Base-by-base conservation (phyloP, 2,329 filamentous ascomycete species). In the Ascocoryne sarcoides region DNA sequence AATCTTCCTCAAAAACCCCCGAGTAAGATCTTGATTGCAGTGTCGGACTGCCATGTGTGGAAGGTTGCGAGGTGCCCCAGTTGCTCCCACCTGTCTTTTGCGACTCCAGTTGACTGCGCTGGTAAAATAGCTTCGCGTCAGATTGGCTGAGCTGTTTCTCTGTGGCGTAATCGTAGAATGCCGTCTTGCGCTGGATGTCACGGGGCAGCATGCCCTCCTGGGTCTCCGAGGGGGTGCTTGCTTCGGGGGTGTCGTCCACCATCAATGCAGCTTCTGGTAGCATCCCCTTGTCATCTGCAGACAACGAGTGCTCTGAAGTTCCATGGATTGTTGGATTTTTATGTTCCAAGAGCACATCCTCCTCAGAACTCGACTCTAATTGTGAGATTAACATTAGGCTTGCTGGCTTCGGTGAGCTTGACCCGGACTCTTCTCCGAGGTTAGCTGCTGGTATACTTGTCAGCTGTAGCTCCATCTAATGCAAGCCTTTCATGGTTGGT, bases 91-190 rank as follows among this genome's bases (percentile, higher is more conserved):
- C 55, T n/a, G 54, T 51, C 43, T 52, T 57, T 19, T 58, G 53
- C 10, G 52, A 48, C 26, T 60, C 82, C 43, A 80, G 68, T 62
- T 88, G 84, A 62, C 86, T 88, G 50, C 85, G 75, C 65, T 95
- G 90, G 62, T 95, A 98, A 66, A 96, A 94, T 47, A 95, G 74
- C 63, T 95, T 96, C 44, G 90, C 86, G 60, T 98, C 92, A 18
- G 85, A 82, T 62, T 95, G 88, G 57, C 83, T 93, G 79, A 95
- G 84, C 57, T 90, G 85, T 56, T 92, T 93, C 64, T 98, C 92
- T 39, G 86, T 84, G 38, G 90, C 82, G 56, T 90, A 87, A 62
- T 95, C 89, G 65, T 94, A 95, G 59, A 88, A 93, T 15, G 89
- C 85, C 7, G 88, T 95, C 59, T 81, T 82, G 45, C 71, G 71